phyloP scores from a whole-genome alignment of 768 basidiomycete genomes.

The Russula brevipes region DNA sequence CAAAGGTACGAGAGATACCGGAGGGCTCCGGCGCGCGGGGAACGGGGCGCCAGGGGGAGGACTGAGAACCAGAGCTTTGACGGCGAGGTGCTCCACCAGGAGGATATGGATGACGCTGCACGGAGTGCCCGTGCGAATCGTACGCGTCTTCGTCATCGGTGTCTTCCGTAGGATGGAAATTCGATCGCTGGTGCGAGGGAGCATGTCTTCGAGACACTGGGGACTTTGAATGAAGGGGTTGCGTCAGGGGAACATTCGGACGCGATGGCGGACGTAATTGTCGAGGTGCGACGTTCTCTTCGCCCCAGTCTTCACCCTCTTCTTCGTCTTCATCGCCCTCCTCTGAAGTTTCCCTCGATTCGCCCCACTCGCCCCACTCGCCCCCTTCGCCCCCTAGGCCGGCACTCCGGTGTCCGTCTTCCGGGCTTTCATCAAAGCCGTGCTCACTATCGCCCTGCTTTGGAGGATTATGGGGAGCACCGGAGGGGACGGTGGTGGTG shows the following conservation, averaged over 20 bases:
- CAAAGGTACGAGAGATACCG: conserved; percentile 17
- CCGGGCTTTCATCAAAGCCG: neutral
- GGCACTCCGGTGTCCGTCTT: neutral
- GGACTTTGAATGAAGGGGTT: neutral
- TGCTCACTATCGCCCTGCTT: conserved; percentile 4
- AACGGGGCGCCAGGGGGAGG: neutral
- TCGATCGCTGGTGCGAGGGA: conserved; percentile 11
- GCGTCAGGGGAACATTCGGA: neutral
- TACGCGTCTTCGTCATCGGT: conserved; percentile 1
- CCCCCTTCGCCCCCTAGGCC: neutral
- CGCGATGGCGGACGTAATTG: conserved; percentile 11
- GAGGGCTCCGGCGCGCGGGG: neutral
- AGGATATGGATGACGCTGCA: conserved; percentile 1
- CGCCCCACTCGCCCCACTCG: neutral
- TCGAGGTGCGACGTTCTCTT: neutral
- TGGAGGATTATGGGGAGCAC: neutral
- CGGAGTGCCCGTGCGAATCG: neutral
- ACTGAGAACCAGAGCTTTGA: conserved; percentile 7
- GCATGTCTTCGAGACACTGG: conserved; percentile 6
- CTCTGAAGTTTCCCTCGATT: conserved; percentile 1
- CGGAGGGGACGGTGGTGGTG: neutral
- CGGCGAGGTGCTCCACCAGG: conserved; percentile 4
- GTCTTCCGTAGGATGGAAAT: neutral
- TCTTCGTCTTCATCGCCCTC: conserved; percentile 1
- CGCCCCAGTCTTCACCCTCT: conserved; percentile 1